These are phyloP conservation scores for Colletotrichum shisoi DNA, from an alignment of 2,329 filamentous ascomycete species.

Conservation along the genomic window DNA sequence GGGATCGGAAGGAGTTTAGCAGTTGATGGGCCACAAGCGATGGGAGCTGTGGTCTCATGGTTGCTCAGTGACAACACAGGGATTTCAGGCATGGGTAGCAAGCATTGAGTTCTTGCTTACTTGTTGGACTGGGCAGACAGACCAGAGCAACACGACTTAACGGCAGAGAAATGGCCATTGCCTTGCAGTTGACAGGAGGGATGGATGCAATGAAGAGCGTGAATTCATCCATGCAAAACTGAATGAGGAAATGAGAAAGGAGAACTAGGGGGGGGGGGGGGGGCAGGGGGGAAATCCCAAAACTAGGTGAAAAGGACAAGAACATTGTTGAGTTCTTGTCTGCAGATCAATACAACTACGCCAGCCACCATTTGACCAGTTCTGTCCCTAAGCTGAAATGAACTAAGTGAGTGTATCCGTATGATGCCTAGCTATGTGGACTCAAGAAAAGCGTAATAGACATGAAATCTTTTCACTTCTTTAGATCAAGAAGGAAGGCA, in stretches of 20 bases:
- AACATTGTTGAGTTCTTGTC: background rate
- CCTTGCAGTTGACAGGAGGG: constrained; percentile 5
- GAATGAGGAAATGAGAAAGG: background rate
- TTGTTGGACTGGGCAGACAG: background rate
- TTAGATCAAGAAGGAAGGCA: no score
- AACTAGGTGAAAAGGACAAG: constrained; percentile 7
- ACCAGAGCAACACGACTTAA: constrained; percentile 5
- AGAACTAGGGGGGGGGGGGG: background rate
- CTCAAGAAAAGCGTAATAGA: background rate
- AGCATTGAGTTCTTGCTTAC: constrained; percentile 34
- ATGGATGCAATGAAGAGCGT: background rate
- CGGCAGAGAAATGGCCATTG: background rate
- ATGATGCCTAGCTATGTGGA: no score
- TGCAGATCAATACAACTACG: constrained; percentile 3
- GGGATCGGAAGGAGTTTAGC: constrained; percentile 39
- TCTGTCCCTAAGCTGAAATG: background rate
- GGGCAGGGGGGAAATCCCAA: background rate
- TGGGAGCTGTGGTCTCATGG: constrained; percentile 31
- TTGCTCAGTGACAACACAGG: constrained; percentile 32
- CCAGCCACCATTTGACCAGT: constrained; percentile 1
- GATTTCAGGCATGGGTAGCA: constrained; percentile 30
- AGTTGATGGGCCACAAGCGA: constrained; percentile 33
- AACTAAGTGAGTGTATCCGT: background rate
- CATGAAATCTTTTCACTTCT: no score
- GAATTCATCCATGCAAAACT: constrained; percentile 5